A percentile compares a stretch with the other conserved stretches of the same genome.
phyloP scores from a whole-genome alignment of 176 grass and related monocot species.

The Ampelocalamus luodianensis region DNA sequence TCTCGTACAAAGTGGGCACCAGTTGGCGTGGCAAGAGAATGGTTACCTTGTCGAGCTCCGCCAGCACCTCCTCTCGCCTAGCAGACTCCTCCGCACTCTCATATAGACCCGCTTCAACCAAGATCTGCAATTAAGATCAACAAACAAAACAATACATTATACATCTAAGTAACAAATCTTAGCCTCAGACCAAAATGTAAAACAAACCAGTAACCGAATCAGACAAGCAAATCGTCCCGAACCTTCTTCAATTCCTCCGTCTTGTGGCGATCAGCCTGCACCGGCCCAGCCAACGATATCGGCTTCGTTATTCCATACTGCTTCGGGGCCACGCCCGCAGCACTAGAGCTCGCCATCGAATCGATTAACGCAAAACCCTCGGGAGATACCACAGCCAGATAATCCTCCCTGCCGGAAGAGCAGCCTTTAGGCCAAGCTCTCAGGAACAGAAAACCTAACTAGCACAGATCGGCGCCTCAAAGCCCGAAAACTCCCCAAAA shows the following conservation, averaged over 20 bases:
- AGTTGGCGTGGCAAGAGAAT: background rate
- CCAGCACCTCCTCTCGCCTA: slow-evolving; percentile 71
- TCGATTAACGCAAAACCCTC: background rate
- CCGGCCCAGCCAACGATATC: slow-evolving; percentile 64
- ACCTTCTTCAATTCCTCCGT: slow-evolving; percentile 73
- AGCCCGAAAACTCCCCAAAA: background rate
- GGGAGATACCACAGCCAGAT: background rate
- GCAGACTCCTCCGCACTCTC: slow-evolving; percentile 64
- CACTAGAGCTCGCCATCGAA: slow-evolving; percentile 49
- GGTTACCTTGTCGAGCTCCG: slow-evolving; percentile 75
- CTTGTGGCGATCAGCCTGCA: slow-evolving; percentile 62
- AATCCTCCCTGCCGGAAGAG: background rate
- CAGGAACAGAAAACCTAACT: background rate
- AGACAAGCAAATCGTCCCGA: background rate
- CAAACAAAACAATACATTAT: background rate
- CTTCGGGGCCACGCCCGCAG: slow-evolving; percentile 9
- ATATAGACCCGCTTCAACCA: slow-evolving; percentile 68
- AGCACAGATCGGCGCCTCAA: slow-evolving; percentile 4
- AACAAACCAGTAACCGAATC: background rate
- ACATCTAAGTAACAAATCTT: background rate
- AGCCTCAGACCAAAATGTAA: background rate
- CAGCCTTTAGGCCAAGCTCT: background rate
- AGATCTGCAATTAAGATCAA: slow-evolving; percentile 54
- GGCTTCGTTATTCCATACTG: slow-evolving; percentile 77
- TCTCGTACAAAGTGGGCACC: background rate